Evolutionary conservation across 2,329 filamentous ascomycete species (phyloP), one percentile per base, ranked within the genome.

Genomic region (Pseudovirgaria hyperparasitica): DNA sequence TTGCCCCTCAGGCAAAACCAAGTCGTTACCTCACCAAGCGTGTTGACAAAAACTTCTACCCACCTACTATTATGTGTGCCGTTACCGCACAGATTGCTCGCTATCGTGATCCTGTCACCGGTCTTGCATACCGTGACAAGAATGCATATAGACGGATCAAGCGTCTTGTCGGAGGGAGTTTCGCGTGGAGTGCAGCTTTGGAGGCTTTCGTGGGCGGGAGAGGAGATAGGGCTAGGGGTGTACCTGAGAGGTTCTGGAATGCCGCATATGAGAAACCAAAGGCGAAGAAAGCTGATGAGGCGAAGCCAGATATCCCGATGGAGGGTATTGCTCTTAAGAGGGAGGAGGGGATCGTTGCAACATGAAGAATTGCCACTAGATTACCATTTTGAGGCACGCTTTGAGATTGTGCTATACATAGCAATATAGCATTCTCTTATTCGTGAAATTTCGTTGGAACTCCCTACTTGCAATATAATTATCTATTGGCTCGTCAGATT

Each of bases 81-180:
- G 86, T 96, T 46, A 94, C 84, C 1, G 79, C 77, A 43, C 70
- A 76, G 28, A 72, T 76, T 4, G 90, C 87, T 9, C 73, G 73
- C 29, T 96, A 92, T 53, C 71, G 76, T 14, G 90, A 98, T 50
- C 82, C 85, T 0, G 69, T 71, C 39, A 96, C 87, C 0, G 81
- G 82, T 0, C 65, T 96, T 10, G 72, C 76, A 1, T 98, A 87
- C 54, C 69, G 72, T 36, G 87, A 87, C 48, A 62, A 72, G 22
- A 70, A 76, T 35, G 86, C 85, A 0, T 94, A 85, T 56, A 73
- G 73, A 41, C 76, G 92, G 50, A 78, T 96, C 23, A 77, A 82
- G 43, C 72, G 76, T 29, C 65, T 92, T 9, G 58, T 72, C 27
- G 68, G 63, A 2, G 79, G 82, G 22, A 74, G 82, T 23, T 86